Percentiles rank a stretch among this genome's conserved stretches.
Evolutionary conservation across 1,139 yeast species (phyloP).

Genomic region (Lodderomyces beijingensis): DNA sequence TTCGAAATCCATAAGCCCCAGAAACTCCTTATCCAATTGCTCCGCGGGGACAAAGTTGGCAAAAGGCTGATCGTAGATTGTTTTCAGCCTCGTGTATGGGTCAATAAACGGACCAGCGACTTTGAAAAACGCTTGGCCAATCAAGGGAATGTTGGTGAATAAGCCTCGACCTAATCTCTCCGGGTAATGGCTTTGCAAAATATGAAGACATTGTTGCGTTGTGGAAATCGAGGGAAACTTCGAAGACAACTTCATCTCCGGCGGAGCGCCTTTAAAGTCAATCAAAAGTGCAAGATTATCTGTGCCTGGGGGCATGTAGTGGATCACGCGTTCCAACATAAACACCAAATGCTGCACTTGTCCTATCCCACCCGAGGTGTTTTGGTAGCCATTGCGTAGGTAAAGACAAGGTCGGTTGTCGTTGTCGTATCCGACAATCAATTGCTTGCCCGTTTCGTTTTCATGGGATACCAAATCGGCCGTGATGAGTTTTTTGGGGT

Average conservation of each 20-base stretch:
- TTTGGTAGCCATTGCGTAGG: slow-evolving; percentile 88
- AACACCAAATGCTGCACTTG: slow-evolving; percentile 92
- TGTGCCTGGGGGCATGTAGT: slow-evolving; percentile 94
- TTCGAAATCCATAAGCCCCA: slow-evolving; percentile 78
- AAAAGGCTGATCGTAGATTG: slow-evolving; percentile 79
- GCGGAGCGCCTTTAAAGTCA: slow-evolving; percentile 71
- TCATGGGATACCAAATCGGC: slow-evolving; percentile 65
- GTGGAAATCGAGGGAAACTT: slow-evolving; percentile 42
- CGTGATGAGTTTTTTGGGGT: slow-evolving; percentile 44
- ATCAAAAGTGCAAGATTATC: slow-evolving; percentile 85
- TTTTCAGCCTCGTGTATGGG: slow-evolving; percentile 87
- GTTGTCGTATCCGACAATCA: slow-evolving; percentile 83
- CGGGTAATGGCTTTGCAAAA: slow-evolving; percentile 92
- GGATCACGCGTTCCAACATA: slow-evolving; percentile 86
- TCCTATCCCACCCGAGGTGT: slow-evolving; percentile 77
- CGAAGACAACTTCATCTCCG: slow-evolving; percentile 34
- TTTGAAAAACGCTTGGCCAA: slow-evolving; percentile 86
- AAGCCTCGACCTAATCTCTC: slow-evolving; percentile 91
- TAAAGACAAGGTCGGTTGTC: slow-evolving; percentile 87
- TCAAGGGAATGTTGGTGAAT: slow-evolving; percentile 87
- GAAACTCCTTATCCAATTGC: slow-evolving; percentile 80
- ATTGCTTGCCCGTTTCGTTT: slow-evolving; percentile 83
- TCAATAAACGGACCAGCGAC: slow-evolving; percentile 92
- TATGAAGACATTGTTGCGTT: slow-evolving; percentile 76
- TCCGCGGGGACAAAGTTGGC: slow-evolving; percentile 72